These are phyloP conservation scores for Paramecium primaurelia DNA, from an alignment of 73 alveolate species.

Conservation along the genomic window DNA sequence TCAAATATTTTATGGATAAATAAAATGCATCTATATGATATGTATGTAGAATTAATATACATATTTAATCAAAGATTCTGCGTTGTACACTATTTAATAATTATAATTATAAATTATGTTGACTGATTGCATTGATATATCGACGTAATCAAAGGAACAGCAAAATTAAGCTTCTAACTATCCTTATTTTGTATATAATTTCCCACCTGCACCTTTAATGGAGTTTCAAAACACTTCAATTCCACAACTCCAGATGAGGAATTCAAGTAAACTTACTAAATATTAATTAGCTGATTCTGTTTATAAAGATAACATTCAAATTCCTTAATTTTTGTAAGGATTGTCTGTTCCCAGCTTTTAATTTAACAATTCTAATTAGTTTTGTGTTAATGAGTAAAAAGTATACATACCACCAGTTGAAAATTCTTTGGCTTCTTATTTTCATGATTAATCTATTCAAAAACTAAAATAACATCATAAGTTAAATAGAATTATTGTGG, in stretches of 20 bases:
- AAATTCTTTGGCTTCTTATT: neutral
- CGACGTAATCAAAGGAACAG: constrained; percentile 5
- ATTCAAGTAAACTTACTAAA: neutral
- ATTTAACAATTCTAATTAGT: neutral
- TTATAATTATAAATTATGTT: neutral
- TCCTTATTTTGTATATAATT: neutral
- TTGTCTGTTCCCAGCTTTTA: neutral
- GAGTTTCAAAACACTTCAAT: neutral
- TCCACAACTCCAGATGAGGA: neutral
- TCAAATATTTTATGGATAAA: neutral
- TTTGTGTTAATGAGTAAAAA: neutral
- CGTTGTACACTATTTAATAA: neutral
- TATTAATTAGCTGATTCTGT: neutral
- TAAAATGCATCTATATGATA: neutral
- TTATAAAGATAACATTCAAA: neutral
- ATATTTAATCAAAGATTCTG: neutral
- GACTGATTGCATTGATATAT: neutral
- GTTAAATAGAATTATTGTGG: neutral
- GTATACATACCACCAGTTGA: neutral
- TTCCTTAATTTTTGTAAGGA: constrained; percentile 1
- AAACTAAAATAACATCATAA: neutral
- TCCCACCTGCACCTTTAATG: neutral
- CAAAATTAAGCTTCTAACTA: neutral
- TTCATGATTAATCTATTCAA: neutral
- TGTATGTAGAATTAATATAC: neutral